phyloP scores from a whole-genome alignment of 352 stramenopile species.

The Blastocystis sp. region DNA sequence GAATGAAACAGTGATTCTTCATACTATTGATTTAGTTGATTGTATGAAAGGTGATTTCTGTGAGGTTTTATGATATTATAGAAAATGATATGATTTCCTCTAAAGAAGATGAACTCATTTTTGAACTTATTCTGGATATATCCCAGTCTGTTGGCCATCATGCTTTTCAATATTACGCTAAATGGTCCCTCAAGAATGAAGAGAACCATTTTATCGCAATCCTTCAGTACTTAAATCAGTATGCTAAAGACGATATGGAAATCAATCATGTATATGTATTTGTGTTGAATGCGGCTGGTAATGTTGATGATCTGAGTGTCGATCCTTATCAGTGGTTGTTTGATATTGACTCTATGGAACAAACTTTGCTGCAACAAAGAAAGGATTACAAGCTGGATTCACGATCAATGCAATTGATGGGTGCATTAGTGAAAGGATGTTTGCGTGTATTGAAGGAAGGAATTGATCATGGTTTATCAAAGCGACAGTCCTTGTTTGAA shows the following conservation, averaged over 20 bases:
- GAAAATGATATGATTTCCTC: slow-evolving; percentile 40
- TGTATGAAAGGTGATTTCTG: background rate
- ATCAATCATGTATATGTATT: slow-evolving; percentile 35
- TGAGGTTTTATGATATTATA: background rate
- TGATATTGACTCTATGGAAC: too few relatives aligned
- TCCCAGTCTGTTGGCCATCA: background rate
- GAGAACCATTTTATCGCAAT: background rate
- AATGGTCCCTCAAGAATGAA: background rate
- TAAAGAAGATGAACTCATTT: slow-evolving; percentile 25
- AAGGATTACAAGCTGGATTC: too few relatives aligned
- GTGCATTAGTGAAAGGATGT: too few relatives aligned
- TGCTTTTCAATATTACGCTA: background rate
- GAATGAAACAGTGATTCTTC: background rate
- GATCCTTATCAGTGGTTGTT: too few relatives aligned
- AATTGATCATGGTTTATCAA: too few relatives aligned
- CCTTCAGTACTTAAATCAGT: slow-evolving; percentile 19
- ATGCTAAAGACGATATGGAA: background rate
- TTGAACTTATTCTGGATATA: background rate
- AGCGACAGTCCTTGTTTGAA: too few relatives aligned
- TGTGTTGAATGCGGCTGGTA: slow-evolving; percentile 2
- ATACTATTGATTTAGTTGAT: background rate
- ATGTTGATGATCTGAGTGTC: too few relatives aligned
- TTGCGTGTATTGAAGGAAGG: too few relatives aligned
- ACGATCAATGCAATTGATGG: too few relatives aligned
- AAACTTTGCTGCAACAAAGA: too few relatives aligned